Evolutionary conservation across 345 rosid genomes (phyloP).

Genomic region (Camelina sativa): DNA sequence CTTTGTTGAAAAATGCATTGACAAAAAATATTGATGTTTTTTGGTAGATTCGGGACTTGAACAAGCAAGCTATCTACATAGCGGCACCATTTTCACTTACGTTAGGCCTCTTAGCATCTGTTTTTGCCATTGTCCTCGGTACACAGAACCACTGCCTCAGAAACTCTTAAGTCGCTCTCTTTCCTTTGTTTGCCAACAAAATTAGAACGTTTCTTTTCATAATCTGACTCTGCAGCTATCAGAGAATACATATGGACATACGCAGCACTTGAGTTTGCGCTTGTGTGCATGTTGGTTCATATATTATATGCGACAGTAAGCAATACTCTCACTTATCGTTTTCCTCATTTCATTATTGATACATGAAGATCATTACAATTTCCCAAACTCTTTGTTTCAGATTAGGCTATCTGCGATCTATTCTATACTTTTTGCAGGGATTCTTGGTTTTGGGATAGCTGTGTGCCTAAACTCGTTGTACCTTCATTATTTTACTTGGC

Average conservation of each 20-base stretch:
- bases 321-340: constrained; percentile 9
- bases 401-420: constrained; percentile 64
- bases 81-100: constrained; percentile 88
- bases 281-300: constrained; percentile 68
- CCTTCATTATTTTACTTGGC: constrained; percentile 62
- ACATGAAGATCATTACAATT: not conserved
- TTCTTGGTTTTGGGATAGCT: constrained; percentile 77
- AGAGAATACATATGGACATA: constrained; percentile 93
- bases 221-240: constrained; percentile 65
- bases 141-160: constrained; percentile 34
- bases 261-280: constrained; percentile 90
- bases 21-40: not conserved
- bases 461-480: constrained; percentile 77
- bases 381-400: constrained; percentile 50
- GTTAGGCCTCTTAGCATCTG: constrained; percentile 73
- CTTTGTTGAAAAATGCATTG: not conserved
- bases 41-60: constrained; percentile 69
- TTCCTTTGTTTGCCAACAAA: constrained; percentile 12
- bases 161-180: constrained; percentile 13
- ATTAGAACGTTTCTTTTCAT: not conserved
- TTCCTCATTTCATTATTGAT: not conserved
- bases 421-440: constrained; percentile 67
- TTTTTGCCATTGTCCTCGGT: constrained; percentile 79
- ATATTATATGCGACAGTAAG: constrained; percentile 69
- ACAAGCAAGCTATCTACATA: constrained; percentile 64